Percentiles rank a stretch among this genome's conserved stretches.
phyloP scores from a whole-genome alignment of 2,329 filamentous ascomycete species.

The Xylaria sp. region DNA sequence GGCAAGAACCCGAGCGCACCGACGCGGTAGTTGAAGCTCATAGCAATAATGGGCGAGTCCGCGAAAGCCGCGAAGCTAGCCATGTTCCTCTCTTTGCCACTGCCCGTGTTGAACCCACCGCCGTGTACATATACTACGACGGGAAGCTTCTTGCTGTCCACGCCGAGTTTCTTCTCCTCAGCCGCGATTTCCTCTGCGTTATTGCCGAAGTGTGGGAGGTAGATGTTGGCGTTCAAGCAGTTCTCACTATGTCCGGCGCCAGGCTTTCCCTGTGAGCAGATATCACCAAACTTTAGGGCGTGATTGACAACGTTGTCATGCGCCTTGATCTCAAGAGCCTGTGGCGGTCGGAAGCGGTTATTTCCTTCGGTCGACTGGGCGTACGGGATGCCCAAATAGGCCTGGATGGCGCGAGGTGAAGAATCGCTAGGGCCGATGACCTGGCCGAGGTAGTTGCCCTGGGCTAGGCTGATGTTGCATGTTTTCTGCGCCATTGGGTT shows the following conservation, averaged over 20 bases:
- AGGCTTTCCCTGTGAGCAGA: slow-evolving; percentile 42
- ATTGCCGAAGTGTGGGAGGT: slow-evolving; percentile 45
- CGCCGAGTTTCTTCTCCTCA: slow-evolving; percentile 36
- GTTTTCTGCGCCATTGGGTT: slow-evolving; percentile 35
- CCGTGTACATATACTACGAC: slow-evolving; percentile 68
- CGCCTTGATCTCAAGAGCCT: slow-evolving; percentile 37
- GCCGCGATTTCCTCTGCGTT: slow-evolving; percentile 29
- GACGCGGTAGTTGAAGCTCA: slow-evolving; percentile 68
- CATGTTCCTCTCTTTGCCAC: slow-evolving; percentile 62
- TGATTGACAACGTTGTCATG: slow-evolving; percentile 42
- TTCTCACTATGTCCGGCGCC: slow-evolving; percentile 51
- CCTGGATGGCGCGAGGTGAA: slow-evolving; percentile 51
- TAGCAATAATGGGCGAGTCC: slow-evolving; percentile 57
- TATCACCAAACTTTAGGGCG: slow-evolving; percentile 43
- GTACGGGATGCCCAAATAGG: slow-evolving; percentile 57
- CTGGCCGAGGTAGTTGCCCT: slow-evolving; percentile 50
- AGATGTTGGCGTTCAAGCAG: slow-evolving; percentile 60
- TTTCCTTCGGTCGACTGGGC: slow-evolving; percentile 46
- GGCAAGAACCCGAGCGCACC: slow-evolving; percentile 73
- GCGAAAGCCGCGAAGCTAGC: slow-evolving; percentile 65
- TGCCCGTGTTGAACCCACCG: slow-evolving; percentile 64
- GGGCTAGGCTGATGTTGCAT: slow-evolving; percentile 41
- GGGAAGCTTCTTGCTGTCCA: slow-evolving; percentile 45
- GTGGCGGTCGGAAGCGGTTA: slow-evolving; percentile 54
- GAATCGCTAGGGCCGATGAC: slow-evolving; percentile 37